These are phyloP conservation scores for Omphalotus olearius DNA, from an alignment of 1,284 basidiomycete species.

Conservation along the genomic window DNA sequence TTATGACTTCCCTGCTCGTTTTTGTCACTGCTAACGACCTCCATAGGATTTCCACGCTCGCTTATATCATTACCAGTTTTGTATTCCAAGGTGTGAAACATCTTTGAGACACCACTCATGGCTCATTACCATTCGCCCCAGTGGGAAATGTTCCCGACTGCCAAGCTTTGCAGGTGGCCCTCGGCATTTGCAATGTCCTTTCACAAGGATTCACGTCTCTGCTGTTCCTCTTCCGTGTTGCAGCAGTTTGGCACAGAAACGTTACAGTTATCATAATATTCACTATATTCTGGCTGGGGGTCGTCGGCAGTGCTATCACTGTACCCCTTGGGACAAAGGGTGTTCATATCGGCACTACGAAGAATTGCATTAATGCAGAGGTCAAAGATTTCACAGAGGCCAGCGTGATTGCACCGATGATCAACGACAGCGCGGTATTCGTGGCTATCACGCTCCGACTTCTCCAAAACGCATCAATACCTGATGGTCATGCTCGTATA, in stretches of 20 bases:
- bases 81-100: background rate
- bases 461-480: background rate
- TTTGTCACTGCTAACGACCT: background rate
- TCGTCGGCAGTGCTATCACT: background rate
- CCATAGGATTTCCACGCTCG: background rate
- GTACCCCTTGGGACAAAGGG: conserved; percentile 5
- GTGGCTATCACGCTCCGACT: conserved; percentile 6
- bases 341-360: conserved; percentile 9
- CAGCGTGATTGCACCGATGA: background rate
- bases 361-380: conserved; percentile 5
- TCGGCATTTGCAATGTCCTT: background rate
- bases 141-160: background rate
- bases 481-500: background rate
- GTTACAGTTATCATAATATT: background rate
- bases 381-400: background rate
- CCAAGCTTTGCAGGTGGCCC: background rate
- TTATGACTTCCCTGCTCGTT: no score
- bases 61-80: conserved; percentile 1
- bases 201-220: background rate
- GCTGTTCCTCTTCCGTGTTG: background rate
- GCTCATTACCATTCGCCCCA: background rate
- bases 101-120: no score
- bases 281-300: conserved; percentile 3
- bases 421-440: conserved; percentile 10
- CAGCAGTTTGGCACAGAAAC: background rate